phyloP scores from a whole-genome alignment of 805 yeast species.

The Candida easanensis region DNA sequence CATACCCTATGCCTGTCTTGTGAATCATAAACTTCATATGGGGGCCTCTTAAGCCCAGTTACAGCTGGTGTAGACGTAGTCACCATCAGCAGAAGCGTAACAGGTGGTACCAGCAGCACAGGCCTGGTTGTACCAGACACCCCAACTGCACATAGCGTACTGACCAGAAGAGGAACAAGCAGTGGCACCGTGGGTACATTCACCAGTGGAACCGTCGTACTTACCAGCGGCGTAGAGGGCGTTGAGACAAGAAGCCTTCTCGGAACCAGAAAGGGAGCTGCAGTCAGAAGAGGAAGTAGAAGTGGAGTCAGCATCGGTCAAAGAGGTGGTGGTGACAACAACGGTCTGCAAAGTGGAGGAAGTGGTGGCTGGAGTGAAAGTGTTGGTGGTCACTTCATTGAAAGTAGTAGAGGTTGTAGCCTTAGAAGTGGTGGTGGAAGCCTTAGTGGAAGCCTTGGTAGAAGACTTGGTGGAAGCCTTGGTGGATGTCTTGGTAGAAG shows the following conservation, averaged over 20 bases:
- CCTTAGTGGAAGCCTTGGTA: not conserved
- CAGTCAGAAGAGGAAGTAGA: conserved; percentile 28
- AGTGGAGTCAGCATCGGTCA: conserved; percentile 1
- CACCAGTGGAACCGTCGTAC: conserved; percentile 38
- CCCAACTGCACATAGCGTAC: conserved; percentile 55
- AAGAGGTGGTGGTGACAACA: conserved; percentile 7
- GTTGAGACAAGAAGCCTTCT: conserved; percentile 44
- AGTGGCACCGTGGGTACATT: conserved; percentile 47
- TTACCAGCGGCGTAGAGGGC: conserved; percentile 40
- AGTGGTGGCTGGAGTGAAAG: conserved; percentile 3
- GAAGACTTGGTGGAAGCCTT: not conserved
- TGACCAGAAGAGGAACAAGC: conserved; percentile 51
- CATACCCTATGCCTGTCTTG: conserved; percentile 4
- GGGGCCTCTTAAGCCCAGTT: conserved; percentile 40
- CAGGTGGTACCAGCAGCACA: conserved; percentile 69
- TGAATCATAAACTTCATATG: not conserved
- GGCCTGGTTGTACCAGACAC: conserved; percentile 51
- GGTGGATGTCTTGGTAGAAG: conserved; percentile 4
- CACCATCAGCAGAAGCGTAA: conserved; percentile 44
- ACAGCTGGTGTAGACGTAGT: conserved; percentile 47
- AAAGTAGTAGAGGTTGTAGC: conserved; percentile 2
- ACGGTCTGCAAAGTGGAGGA: conserved; percentile 13
- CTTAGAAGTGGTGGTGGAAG: not conserved
- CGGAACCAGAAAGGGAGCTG: conserved; percentile 35
- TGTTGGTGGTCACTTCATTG: conserved; percentile 8